Conservation (phyloP, 225 moss, liverwort and hornwort genomes). For the Marchantia polymorpha region DNA sequence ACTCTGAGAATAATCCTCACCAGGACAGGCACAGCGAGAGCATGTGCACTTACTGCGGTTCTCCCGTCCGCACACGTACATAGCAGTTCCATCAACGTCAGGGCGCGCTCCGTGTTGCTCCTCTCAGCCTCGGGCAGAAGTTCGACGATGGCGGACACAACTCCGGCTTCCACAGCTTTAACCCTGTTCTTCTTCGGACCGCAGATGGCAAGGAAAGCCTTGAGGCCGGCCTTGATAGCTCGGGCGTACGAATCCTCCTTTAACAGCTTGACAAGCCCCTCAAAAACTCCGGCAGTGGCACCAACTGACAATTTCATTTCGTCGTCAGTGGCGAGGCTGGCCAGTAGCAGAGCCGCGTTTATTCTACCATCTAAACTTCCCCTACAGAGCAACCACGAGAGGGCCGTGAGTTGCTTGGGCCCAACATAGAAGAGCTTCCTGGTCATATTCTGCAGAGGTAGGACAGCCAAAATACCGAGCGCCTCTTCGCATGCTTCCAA, state of each 20-base stretch:
- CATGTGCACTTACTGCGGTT: conserved; percentile 63
- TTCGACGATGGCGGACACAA: conserved; percentile 65
- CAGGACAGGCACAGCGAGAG: conserved; percentile 70
- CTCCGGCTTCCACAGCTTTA: conserved; percentile 66
- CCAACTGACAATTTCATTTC: conserved; percentile 55
- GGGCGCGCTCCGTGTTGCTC: conserved; percentile 70
- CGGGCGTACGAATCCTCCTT: conserved; percentile 69
- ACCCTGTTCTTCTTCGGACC: conserved; percentile 53
- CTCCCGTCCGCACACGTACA: conserved; percentile 58
- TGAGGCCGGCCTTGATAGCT: conserved; percentile 65
- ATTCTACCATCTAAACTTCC: conserved; percentile 75
- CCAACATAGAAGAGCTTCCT: conserved; percentile 49
- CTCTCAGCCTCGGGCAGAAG: conserved; percentile 66
- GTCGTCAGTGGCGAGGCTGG: conserved; percentile 37
- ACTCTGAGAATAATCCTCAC: conserved; percentile 68
- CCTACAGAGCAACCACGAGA: conserved; percentile 56
- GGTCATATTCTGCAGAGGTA: conserved; percentile 40
- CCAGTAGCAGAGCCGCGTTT: conserved; percentile 57
- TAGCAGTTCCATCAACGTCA: conserved; percentile 61
- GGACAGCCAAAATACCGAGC: conserved; percentile 57
- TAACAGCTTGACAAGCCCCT: conserved; percentile 54
- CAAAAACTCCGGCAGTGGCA: conserved; percentile 49
- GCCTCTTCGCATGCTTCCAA: conserved; percentile 64
- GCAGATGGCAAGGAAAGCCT: conserved; percentile 64
- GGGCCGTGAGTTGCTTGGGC: conserved; percentile 41